phyloP scores from a whole-genome alignment of 2,329 filamentous ascomycete species.

The Pyricularia sp. region DNA sequence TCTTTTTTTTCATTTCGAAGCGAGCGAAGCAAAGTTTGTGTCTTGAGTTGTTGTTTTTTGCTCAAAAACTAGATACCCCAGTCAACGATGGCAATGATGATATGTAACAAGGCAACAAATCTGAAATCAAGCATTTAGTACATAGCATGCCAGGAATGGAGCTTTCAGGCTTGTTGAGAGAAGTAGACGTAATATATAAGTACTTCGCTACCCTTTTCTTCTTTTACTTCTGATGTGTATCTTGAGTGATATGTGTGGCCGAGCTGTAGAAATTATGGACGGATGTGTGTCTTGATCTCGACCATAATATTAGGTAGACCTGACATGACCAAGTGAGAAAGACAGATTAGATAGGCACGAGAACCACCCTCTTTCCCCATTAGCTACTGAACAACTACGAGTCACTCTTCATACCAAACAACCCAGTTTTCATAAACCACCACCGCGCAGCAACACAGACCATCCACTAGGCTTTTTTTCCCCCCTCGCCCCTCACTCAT shows the following conservation, averaged over 20 bases:
- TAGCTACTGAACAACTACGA: no score
- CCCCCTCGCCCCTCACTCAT: background rate
- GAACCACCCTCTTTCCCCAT: no score
- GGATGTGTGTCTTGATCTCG: no score
- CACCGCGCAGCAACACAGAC: background rate
- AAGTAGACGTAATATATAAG: background rate
- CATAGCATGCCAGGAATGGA: background rate
- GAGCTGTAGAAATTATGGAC: background rate
- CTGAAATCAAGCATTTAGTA: background rate
- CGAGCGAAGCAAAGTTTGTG: background rate
- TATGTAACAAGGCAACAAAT: background rate
- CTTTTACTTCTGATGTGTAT: background rate
- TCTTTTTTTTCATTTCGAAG: background rate
- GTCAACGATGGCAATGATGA: background rate
- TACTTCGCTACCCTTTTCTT: background rate
- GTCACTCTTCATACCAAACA: background rate
- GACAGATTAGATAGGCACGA: no score
- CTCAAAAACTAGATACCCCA: background rate
- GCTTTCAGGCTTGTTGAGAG: background rate
- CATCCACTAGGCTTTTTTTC: background rate
- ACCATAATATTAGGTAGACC: no score
- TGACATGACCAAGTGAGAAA: no score
- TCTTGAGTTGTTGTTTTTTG: background rate
- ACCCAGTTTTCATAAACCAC: no score
- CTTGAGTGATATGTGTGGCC: background rate